Conservation (phyloP, 2,329 filamentous ascomycete species). For the Paracamarosporium sp. region DNA sequence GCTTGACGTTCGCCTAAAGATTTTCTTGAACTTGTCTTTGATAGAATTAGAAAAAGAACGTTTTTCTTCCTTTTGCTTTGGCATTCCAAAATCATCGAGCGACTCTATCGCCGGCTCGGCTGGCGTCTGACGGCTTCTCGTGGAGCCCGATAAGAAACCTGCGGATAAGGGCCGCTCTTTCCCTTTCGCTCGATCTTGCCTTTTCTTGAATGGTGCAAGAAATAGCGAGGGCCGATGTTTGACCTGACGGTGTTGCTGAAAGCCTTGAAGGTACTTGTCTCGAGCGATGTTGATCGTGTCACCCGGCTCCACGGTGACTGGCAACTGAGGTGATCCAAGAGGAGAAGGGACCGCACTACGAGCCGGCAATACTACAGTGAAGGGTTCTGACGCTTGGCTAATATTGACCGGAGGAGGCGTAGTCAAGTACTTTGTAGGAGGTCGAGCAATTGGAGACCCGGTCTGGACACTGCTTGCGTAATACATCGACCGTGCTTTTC, state of each 20-base stretch:
- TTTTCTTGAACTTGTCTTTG: conserved; percentile 65
- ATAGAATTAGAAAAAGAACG: conserved; percentile 69
- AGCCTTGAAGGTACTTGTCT: conserved; percentile 50
- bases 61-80: conserved; percentile 56
- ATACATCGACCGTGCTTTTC: conserved; percentile 48
- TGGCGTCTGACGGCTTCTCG: conserved; percentile 14
- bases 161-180: conserved; percentile 24
- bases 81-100: conserved; percentile 28
- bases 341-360: conserved; percentile 22
- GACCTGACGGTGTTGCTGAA: conserved; percentile 49
- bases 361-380: background rate
- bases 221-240: conserved; percentile 53
- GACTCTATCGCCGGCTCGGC: conserved; percentile 19
- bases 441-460: conserved; percentile 43
- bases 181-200: conserved; percentile 39
- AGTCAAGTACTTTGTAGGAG: conserved; percentile 40
- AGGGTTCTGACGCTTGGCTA: conserved; percentile 8
- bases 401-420: conserved; percentile 23
- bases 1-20: conserved; percentile 57
- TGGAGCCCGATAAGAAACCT: conserved; percentile 21
- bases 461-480: conserved; percentile 47
- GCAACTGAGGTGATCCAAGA: conserved; percentile 29
- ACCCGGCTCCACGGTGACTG: conserved; percentile 30
- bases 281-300: conserved; percentile 42
- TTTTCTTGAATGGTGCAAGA: conserved; percentile 53